Base-by-base conservation (phyloP, 345 rosid species). In the Clausena lansium region DNA sequence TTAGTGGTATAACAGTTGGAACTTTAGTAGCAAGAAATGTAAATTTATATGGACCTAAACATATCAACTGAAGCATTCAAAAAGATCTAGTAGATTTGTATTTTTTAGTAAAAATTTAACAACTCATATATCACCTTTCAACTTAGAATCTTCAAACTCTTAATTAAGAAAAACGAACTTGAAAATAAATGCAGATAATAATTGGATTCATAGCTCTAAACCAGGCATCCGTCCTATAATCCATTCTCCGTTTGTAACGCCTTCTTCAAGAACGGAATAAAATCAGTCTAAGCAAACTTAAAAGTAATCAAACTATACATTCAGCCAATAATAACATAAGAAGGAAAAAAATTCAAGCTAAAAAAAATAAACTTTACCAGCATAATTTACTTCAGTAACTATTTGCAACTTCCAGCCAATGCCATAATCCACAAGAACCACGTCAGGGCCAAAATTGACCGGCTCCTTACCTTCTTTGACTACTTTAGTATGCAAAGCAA, bases 401-500 rank as follows among this genome's bases (percentile, higher is more conserved):
- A 94, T 84, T 70, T 78, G 88, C 84, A 95, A 71, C 78, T 71
- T 91, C 97, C 97, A 95, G 30, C 83, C 93, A 79, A 70, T 52
- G 30, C 94, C 97, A 71, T 86, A 95, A 79, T 82, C 72, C 10
- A 83, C 91, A 81, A 93, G 95, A 80, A 71, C 75, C 11, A 91
- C 91, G 84, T 81, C 86, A 27, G 91, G 90, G 19, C 97, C 98
- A 76, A 95, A 95, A 81, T 82, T 85, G 52, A 95, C 79, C 4
- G 93, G 87, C 67, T 95, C 94, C 68, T 93, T 94, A 9, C 92
- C 94, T 59, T 81, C 88, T 71, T 88, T 93, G 8, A 68, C 82
- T 0, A 97, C 91, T 88, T 90, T 97, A 11, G 93, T 88, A 81
- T 85, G 79, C 25, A 83, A 60, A 22, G 84, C 91, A 63, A 77